Evolutionary conservation across 2,329 filamentous ascomycete genomes (phyloP).

Genomic region (Penicillium concentricum): DNA sequence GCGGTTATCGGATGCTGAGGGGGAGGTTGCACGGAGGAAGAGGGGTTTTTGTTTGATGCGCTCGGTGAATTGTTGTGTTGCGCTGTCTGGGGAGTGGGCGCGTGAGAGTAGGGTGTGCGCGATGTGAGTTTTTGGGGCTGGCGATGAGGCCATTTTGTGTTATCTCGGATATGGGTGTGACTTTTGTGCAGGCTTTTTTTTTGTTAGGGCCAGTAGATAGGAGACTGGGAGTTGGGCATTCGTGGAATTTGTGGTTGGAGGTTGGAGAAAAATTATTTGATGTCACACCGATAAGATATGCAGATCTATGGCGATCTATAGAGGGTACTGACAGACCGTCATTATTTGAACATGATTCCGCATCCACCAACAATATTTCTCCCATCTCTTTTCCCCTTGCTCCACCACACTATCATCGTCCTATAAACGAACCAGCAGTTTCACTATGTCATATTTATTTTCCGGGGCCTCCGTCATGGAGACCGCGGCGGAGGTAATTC

Average conservation of each 20-base stretch:
- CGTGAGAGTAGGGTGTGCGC: constrained; percentile 68
- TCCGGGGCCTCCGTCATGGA: neutral
- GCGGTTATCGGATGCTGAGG: constrained; percentile 56
- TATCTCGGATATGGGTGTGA: neutral
- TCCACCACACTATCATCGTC: neutral
- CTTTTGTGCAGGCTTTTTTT: neutral
- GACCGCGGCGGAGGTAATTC: neutral
- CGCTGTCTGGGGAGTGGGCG: constrained; percentile 73
- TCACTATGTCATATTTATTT: neutral
- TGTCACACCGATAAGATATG: constrained; percentile 18
- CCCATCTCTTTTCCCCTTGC: neutral
- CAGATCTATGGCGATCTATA: too few relatives aligned
- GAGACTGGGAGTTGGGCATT: neutral
- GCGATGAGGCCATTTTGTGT: constrained; percentile 19
- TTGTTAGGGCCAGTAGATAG: neutral
- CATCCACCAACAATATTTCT: too few relatives aligned
- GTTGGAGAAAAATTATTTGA: constrained; percentile 16
- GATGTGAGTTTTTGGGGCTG: constrained; percentile 39
- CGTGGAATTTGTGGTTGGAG: neutral
- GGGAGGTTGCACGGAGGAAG: constrained; percentile 72
- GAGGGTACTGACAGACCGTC: too few relatives aligned
- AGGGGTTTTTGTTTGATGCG: constrained; percentile 81
- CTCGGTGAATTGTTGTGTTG: constrained; percentile 71
- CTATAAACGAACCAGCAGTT: neutral
- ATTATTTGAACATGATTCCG: too few relatives aligned